These are phyloP conservation scores for Salix suchowensis DNA, from an alignment of 345 rosid genomes.

Conservation along the genomic window DNA sequence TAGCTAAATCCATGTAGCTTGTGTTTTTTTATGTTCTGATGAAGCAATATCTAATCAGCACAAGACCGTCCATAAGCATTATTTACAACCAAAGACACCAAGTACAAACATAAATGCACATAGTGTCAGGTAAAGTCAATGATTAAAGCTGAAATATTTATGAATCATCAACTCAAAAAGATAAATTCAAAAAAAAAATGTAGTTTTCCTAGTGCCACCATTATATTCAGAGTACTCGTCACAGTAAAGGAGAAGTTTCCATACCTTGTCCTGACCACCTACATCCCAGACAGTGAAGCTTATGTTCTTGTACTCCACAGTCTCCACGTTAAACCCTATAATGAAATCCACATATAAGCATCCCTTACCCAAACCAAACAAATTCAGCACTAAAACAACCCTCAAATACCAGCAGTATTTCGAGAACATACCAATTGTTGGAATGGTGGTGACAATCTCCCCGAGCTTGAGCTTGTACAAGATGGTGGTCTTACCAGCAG, in stretches of 20 bases:
- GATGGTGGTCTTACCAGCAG: constrained; percentile 24
- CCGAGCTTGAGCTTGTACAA: constrained; percentile 23
- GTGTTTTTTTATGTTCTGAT: constrained; percentile 8
- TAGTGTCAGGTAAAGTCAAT: neutral
- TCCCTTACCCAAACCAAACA: neutral
- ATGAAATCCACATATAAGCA: neutral
- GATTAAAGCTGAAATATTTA: neutral
- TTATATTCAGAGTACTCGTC: neutral
- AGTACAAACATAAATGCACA: neutral
- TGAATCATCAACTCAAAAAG: neutral
- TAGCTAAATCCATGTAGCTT: constrained; percentile 6
- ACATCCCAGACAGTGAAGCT: constrained; percentile 26
- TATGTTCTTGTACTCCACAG: constrained; percentile 23
- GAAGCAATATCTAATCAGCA: neutral
- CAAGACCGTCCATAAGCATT: constrained; percentile 12
- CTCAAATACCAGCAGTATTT: neutral
- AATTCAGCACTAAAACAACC: neutral
- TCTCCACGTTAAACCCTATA: constrained; percentile 20
- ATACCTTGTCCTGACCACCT: constrained; percentile 25
- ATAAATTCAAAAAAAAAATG: neutral
- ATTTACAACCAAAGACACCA: neutral
- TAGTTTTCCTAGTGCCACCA: neutral
- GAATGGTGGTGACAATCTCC: constrained; percentile 21
- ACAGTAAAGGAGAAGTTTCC: neutral
- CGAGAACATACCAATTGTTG: constrained; percentile 15